Evolutionary conservation across 2,329 filamentous ascomycete species (phyloP).

Genomic region (Helotiales sp.): DNA sequence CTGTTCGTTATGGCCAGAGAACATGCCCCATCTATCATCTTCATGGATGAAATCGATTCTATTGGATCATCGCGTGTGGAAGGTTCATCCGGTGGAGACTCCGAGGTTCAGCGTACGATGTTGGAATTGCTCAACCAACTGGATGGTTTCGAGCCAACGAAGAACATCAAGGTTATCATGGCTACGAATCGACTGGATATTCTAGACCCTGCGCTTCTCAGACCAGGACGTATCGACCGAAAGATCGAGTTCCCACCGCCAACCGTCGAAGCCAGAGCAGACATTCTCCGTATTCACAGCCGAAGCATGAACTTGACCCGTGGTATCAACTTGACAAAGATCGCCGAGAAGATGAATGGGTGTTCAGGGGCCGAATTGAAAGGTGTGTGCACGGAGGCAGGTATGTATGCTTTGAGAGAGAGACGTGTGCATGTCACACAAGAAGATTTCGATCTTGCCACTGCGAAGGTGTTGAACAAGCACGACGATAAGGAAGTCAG

Average conservation of each 20-base stretch:
- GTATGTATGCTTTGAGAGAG: constrained; percentile 97
- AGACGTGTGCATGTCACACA: constrained; percentile 97
- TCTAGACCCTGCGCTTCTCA: constrained; percentile 89
- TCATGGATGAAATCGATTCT: constrained; percentile 99
- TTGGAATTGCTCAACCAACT: constrained; percentile 97
- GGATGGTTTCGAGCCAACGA: constrained; percentile 97
- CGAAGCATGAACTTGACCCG: constrained; percentile 98
- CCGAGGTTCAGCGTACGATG: constrained; percentile 98
- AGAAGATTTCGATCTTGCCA: constrained; percentile 98
- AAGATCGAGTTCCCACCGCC: constrained; percentile 99
- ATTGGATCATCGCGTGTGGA: constrained; percentile 98
- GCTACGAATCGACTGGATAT: constrained; percentile 98
- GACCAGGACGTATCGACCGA: constrained; percentile 96
- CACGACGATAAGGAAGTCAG: constrained; percentile 98
- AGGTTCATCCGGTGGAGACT: constrained; percentile 92
- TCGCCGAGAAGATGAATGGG: constrained; percentile 99
- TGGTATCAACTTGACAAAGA: constrained; percentile 97
- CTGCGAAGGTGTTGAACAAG: constrained; percentile 99
- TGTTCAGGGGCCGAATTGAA: constrained; percentile 97
- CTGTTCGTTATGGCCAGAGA: constrained; percentile 99
- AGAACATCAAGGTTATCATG: constrained; percentile 99
- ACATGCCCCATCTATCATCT: constrained; percentile 97
- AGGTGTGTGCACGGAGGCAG: constrained; percentile 97
- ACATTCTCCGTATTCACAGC: constrained; percentile 97
- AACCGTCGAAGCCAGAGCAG: constrained; percentile 92